Evolutionary conservation across 2,329 filamentous ascomycete genomes (phyloP).

Genomic region (Myriosclerotinia duriaeana): DNA sequence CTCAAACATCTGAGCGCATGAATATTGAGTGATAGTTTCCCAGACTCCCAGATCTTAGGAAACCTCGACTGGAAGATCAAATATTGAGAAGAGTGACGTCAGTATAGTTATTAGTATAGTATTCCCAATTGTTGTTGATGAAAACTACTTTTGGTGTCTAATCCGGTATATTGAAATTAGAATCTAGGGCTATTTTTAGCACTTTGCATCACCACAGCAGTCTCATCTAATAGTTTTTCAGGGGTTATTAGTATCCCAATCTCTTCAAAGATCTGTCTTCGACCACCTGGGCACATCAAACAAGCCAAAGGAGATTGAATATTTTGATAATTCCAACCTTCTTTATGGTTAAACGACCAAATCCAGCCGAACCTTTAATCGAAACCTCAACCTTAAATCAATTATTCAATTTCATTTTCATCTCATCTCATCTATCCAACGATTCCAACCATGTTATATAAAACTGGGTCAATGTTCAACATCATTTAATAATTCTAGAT

Average conservation of each 20-base stretch:
- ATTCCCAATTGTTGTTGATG: no score
- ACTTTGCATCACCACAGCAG: neutral
- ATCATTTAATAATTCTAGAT: neutral
- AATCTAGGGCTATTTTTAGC: neutral
- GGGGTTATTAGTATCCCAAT: neutral
- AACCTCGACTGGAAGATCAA: no score
- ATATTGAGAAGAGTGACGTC: no score
- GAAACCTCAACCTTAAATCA: neutral
- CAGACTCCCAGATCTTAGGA: no score
- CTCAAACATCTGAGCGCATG: no score
- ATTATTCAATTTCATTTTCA: neutral
- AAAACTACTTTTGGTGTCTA: neutral
- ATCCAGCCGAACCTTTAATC: neutral
- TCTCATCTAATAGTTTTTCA: neutral
- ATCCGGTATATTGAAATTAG: neutral
- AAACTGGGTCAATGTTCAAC: neutral
- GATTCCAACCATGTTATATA: neutral
- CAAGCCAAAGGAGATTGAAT: neutral
- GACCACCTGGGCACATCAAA: neutral
- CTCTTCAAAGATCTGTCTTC: neutral
- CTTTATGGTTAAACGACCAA: neutral
- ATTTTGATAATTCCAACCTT: neutral
- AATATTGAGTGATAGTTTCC: no score
- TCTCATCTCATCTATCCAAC: neutral
- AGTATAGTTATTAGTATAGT: no score